These are phyloP conservation scores for Amphirosellinia nigrospora DNA, from an alignment of 495 filamentous ascomycete genomes.

Conservation along the genomic window DNA sequence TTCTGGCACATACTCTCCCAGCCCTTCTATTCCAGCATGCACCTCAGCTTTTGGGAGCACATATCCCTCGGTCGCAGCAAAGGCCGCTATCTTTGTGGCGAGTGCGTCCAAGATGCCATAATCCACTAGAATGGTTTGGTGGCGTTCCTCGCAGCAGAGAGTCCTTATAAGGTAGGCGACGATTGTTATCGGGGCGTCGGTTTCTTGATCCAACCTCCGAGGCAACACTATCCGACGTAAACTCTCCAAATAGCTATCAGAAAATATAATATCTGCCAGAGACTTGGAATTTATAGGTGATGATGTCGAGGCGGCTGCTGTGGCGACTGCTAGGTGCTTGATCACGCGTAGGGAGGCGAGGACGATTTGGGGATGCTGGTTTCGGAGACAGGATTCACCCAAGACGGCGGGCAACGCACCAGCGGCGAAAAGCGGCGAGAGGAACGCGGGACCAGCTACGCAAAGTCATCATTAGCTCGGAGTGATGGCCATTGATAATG, in stretches of 20 bases:
- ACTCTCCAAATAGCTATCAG: conserved; percentile 59
- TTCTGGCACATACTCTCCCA: conserved; percentile 53
- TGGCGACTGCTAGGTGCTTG: conserved; percentile 71
- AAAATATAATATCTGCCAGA: conserved; percentile 72
- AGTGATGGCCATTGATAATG: background rate
- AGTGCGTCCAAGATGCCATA: conserved; percentile 79
- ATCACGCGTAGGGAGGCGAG: conserved; percentile 77
- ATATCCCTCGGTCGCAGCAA: conserved; percentile 70
- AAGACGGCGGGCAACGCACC: conserved; percentile 70
- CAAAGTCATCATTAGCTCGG: conserved; percentile 26
- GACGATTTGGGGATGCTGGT: conserved; percentile 68
- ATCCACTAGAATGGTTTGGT: conserved; percentile 72
- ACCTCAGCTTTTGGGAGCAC: conserved; percentile 63
- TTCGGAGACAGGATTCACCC: conserved; percentile 66
- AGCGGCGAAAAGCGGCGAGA: conserved; percentile 73
- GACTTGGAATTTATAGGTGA: conserved; percentile 37
- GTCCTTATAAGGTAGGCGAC: conserved; percentile 68
- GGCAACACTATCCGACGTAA: conserved; percentile 70
- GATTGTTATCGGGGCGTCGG: conserved; percentile 72
- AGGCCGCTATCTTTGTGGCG: conserved; percentile 75
- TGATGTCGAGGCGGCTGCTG: conserved; percentile 50
- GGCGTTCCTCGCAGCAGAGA: conserved; percentile 68
- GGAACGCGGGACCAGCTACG: conserved; percentile 80
- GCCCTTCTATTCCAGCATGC: conserved; percentile 48
- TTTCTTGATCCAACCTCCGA: conserved; percentile 50